Conservation (phyloP, 108 stramenopile species). For the Fragilaria radians region DNA sequence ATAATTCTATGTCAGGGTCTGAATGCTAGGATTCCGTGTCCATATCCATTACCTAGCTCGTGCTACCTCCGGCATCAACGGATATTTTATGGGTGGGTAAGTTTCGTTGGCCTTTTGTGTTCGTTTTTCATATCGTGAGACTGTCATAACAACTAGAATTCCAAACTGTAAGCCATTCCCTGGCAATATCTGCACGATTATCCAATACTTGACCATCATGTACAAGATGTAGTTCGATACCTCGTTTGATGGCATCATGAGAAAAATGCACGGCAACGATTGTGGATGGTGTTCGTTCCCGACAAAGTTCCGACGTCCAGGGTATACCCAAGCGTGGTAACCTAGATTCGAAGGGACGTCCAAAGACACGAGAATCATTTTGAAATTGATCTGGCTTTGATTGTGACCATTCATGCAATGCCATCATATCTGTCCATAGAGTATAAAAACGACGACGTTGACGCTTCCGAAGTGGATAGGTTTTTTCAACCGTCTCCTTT, state of each 20-base stretch:
- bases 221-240: not conserved
- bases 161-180: constrained; percentile 3
- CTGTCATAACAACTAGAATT: not conserved
- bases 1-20: too few relatives aligned
- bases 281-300: not conserved
- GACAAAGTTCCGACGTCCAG: constrained; percentile 5
- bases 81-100: too few relatives aligned
- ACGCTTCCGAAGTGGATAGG: not conserved
- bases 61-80: too few relatives aligned
- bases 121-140: too few relatives aligned
- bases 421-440: constrained; percentile 7
- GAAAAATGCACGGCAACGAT: constrained; percentile 6
- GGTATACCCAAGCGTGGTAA: not conserved
- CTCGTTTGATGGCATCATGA: not conserved
- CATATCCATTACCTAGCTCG: too few relatives aligned
- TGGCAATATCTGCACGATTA: constrained; percentile 3
- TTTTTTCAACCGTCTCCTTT: not conserved
- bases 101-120: too few relatives aligned
- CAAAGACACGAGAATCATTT: not conserved
- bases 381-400: not conserved
- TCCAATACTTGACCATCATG: constrained; percentile 2
- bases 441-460: not conserved
- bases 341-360: not conserved
- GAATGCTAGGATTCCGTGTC: too few relatives aligned
- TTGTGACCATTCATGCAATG: not conserved